phyloP scores from a whole-genome alignment of 768 basidiomycete species.

The Hygrocybe punicea region DNA sequence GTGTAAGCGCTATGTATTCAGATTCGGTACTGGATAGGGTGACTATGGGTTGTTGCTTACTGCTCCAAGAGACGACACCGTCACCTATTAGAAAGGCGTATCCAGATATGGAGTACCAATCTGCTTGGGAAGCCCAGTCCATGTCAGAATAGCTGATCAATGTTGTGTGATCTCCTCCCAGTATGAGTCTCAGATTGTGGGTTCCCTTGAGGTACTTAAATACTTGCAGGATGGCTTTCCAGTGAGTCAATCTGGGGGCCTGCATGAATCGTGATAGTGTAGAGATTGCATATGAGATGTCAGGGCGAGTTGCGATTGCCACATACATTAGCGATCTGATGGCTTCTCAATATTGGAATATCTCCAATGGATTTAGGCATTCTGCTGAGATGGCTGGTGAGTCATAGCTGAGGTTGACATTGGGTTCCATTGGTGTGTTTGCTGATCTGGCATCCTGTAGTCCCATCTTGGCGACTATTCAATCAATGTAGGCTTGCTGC shows the following conservation, averaged over 20 bases:
- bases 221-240: constrained; percentile 25
- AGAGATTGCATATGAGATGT: constrained; percentile 22
- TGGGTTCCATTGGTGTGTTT: not conserved
- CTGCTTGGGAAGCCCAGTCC: constrained; percentile 5
- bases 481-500: no score
- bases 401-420: constrained; percentile 12
- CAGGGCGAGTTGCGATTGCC: constrained; percentile 24
- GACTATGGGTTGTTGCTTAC: constrained; percentile 18
- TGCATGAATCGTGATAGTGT: constrained; percentile 26
- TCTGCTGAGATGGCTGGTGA: constrained; percentile 13
- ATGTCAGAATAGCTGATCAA: constrained; percentile 9
- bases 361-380: no score
- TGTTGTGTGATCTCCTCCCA: constrained; percentile 6
- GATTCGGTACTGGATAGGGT: constrained; percentile 14
- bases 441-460: no score
- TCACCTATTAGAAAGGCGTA: constrained; percentile 4
- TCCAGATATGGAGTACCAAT: not conserved
- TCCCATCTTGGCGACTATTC: no score
- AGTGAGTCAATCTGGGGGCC: constrained; percentile 28
- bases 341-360: constrained; percentile 12
- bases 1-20: constrained; percentile 15
- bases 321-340: constrained; percentile 18
- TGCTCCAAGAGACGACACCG: not conserved
- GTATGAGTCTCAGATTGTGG: constrained; percentile 10
- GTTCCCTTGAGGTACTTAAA: constrained; percentile 31